These are phyloP conservation scores for Spergularia azorica DNA, from an alignment of 179 eudicot genomes.

Conservation along the genomic window DNA sequence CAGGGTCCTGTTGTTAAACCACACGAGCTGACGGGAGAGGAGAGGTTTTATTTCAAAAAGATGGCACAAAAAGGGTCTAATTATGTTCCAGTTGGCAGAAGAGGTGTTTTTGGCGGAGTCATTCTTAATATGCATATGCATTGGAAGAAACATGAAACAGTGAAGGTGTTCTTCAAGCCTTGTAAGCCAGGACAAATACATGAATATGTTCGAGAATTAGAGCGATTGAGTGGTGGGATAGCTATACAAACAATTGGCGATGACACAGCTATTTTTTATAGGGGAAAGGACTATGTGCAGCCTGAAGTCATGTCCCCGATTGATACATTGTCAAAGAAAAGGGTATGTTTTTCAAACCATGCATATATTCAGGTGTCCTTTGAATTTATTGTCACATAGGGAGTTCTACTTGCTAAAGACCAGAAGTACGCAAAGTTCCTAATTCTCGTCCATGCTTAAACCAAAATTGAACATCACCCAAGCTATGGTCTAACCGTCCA, in stretches of 20 bases:
- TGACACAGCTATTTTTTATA: conserved; percentile 78
- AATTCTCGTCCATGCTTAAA: not conserved
- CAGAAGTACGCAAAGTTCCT: too few relatives aligned
- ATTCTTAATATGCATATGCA: conserved; percentile 98
- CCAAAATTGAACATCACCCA: too few relatives aligned
- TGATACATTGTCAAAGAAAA: conserved; percentile 90
- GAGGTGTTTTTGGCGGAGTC: conserved; percentile 96
- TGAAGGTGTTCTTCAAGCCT: conserved; percentile 89
- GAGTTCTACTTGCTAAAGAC: not conserved
- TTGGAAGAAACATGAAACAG: conserved; percentile 98
- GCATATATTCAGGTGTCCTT: not conserved
- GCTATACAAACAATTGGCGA: conserved; percentile 84
- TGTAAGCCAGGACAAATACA: conserved; percentile 95
- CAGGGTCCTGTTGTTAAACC: conserved; percentile 78
- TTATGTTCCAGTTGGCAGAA: conserved; percentile 89
- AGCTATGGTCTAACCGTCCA: too few relatives aligned
- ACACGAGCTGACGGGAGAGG: conserved; percentile 74
- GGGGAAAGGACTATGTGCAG: conserved; percentile 89
- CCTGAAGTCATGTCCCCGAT: conserved; percentile 91
- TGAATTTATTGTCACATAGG: not conserved
- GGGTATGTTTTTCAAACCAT: conserved; percentile 41
- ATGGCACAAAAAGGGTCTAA: conserved; percentile 94
- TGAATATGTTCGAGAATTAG: conserved; percentile 79
- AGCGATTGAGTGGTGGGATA: conserved; percentile 86
- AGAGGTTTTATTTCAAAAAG: conserved; percentile 82